These are phyloP conservation scores for Thalassiosira profunda DNA, from an alignment of 108 stramenopile genomes.

Conservation along the genomic window DNA sequence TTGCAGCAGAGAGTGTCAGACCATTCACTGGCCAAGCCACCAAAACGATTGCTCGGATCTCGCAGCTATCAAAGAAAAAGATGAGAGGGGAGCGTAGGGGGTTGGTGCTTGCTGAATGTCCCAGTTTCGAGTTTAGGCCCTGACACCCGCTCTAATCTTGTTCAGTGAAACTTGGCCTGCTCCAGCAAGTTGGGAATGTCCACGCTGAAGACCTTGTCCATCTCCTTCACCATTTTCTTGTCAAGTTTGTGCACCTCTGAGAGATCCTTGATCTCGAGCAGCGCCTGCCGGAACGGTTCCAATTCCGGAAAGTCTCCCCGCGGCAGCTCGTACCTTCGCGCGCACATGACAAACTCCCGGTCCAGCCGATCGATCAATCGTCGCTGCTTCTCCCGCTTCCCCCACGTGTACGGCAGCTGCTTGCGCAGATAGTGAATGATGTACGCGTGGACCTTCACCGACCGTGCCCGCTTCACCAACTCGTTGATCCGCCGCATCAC, in stretches of 20 bases:
- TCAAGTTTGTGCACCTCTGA: constrained; percentile 97
- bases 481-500: constrained; percentile 99
- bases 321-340: constrained; percentile 85
- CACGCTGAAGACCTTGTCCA: constrained; percentile 89
- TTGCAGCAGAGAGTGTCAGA: too few relatives aligned
- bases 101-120: too few relatives aligned
- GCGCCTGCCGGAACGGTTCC: constrained; percentile 80
- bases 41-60: too few relatives aligned
- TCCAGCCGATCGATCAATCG: constrained; percentile 93
- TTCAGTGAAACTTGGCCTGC: constrained; percentile 43
- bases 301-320: constrained; percentile 86
- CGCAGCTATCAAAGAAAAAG: too few relatives aligned
- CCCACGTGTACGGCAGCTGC: constrained; percentile 97
- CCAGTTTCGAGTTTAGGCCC: too few relatives aligned
- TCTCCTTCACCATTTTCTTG: constrained; percentile 87
- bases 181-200: constrained; percentile 92
- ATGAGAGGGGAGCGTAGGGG: too few relatives aligned
- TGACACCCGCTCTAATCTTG: too few relatives aligned
- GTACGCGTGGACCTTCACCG: constrained; percentile 98
- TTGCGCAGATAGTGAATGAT: constrained; percentile 98
- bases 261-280: constrained; percentile 91
- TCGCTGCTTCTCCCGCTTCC: constrained; percentile 94
- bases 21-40: too few relatives aligned
- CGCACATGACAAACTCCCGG: constrained; percentile 92
- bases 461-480: constrained; percentile 96